Conservation (phyloP, 768 basidiomycete species). For the Rhizopogon vinicolor region DNA sequence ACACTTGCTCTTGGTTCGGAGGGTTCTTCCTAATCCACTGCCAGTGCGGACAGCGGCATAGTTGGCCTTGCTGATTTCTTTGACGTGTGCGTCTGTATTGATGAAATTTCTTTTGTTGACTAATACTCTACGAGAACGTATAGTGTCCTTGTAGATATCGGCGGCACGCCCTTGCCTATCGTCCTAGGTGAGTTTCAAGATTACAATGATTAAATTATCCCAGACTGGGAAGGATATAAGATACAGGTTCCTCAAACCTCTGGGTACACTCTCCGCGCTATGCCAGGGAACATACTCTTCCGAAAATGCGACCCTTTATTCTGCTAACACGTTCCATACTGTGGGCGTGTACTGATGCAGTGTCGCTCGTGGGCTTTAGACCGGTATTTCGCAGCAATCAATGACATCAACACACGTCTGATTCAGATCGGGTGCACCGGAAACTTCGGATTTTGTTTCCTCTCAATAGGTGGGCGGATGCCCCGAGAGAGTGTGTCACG, state of each 20-base stretch:
- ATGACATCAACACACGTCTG: too few relatives aligned
- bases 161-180: constrained; percentile 46
- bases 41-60: constrained; percentile 21
- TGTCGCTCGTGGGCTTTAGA: too few relatives aligned
- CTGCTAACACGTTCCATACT: constrained; percentile 41
- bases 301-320: constrained; percentile 41
- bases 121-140: constrained; percentile 44
- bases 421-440: too few relatives aligned
- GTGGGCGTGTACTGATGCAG: constrained; percentile 27
- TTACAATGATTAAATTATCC: not conserved
- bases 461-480: too few relatives aligned
- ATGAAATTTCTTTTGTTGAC: not conserved
- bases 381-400: too few relatives aligned
- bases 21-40: not conserved
- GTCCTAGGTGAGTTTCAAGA: constrained; percentile 45
- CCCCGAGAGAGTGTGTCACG: too few relatives aligned
- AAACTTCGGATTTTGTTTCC: too few relatives aligned
- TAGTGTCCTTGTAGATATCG: constrained; percentile 54
- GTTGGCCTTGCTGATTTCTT: constrained; percentile 57
- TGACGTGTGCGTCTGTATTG: constrained; percentile 48
- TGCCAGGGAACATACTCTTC: constrained; percentile 42
- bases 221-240: constrained; percentile 27
- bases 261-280: constrained; percentile 60
- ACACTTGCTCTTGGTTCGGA: constrained; percentile 19
- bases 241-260: constrained; percentile 54